phyloP scores from a whole-genome alignment of 306 rosid species.

The Rosa multiflora region DNA sequence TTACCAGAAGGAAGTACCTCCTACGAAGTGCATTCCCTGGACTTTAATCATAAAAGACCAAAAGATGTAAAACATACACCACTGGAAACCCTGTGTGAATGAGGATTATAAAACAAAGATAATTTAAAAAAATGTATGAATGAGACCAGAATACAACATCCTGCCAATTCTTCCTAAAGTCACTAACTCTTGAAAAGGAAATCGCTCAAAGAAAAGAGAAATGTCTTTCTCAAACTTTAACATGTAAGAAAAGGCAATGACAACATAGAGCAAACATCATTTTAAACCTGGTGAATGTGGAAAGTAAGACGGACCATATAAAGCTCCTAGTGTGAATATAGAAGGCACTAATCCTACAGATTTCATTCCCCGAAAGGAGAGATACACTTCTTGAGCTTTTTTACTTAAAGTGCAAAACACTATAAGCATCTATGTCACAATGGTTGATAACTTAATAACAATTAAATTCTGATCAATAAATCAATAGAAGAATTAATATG shows the following conservation, averaged over 20 bases:
- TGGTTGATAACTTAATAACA: too few species aligned
- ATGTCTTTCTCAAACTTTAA: background rate
- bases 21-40: background rate
- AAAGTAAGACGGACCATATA: background rate
- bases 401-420: too few species aligned
- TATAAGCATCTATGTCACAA: too few species aligned
- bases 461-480: background rate
- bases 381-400: too few species aligned
- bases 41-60: background rate
- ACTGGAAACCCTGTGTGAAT: background rate
- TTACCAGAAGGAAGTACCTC: too few species aligned
- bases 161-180: background rate
- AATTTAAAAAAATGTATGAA: background rate
- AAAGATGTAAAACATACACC: background rate
- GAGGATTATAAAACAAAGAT: background rate
- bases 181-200: background rate
- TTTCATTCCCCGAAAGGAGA: background rate
- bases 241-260: background rate
- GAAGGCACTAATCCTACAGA: background rate
- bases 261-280: background rate
- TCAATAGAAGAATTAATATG: background rate
- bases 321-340: background rate
- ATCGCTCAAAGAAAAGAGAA: background rate
- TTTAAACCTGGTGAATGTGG: too few species aligned
- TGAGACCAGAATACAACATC: background rate